These are phyloP conservation scores for Penicillium subrubescens DNA, from an alignment of 495 filamentous ascomycete species.

Conservation along the genomic window DNA sequence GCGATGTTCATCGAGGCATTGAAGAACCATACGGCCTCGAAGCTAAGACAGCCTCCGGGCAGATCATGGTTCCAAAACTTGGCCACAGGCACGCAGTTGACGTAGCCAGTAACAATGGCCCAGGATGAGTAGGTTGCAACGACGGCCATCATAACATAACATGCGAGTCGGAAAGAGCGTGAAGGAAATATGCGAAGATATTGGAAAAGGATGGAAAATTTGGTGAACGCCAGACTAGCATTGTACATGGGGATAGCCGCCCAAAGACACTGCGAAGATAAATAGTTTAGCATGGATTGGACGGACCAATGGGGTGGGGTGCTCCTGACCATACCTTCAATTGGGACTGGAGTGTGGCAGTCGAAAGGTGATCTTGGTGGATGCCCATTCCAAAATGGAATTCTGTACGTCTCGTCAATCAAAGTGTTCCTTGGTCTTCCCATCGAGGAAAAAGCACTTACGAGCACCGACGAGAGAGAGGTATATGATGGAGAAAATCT, in stretches of 20 bases:
- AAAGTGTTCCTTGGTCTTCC: not conserved
- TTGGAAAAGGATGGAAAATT: constrained; percentile 52
- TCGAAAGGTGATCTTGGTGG: constrained; percentile 25
- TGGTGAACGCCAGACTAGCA: constrained; percentile 42
- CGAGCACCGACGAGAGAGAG: constrained; percentile 37
- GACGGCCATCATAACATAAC: constrained; percentile 37
- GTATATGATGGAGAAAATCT: constrained; percentile 35
- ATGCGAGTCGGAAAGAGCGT: constrained; percentile 34
- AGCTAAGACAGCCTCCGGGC: constrained; percentile 53
- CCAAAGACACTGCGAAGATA: constrained; percentile 34
- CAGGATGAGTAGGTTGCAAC: constrained; percentile 40
- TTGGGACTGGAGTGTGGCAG: constrained; percentile 26
- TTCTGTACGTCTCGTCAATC: constrained; percentile 25
- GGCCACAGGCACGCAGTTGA: constrained; percentile 57
- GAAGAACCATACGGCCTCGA: constrained; percentile 49
- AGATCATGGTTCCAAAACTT: constrained; percentile 55
- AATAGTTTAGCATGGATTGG: not conserved
- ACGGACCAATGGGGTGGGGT: too few species aligned
- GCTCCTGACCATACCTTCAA: constrained; percentile 30
- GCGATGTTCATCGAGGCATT: constrained; percentile 57
- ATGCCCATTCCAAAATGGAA: constrained; percentile 35
- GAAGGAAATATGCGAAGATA: constrained; percentile 51
- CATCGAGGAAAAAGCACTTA: constrained; percentile 16
- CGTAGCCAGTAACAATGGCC: constrained; percentile 44
- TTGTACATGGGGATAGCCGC: constrained; percentile 47